Evolutionary conservation across 2,329 filamentous ascomycete species (phyloP), one percentile per base, ranked within the genome.

Genomic region (Clonostachys solani): DNA sequence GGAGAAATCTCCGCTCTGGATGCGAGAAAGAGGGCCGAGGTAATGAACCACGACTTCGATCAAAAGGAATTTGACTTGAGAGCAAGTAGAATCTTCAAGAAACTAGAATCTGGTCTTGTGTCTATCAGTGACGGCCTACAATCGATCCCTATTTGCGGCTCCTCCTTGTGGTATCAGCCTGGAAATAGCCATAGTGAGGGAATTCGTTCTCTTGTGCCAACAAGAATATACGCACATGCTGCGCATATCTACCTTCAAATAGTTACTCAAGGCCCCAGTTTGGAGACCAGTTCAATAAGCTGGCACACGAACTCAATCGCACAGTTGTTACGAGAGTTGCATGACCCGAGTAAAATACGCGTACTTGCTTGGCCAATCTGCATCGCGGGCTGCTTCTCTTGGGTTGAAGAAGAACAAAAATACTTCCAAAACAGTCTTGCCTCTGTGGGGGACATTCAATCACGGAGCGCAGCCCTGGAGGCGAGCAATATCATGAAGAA

Each of bases 401-500:
- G 23, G 23, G 23, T 10, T 29, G 23, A 29, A 10, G 23, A 29
- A 29, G 23, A 29, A 29, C 23, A 29, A 29, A 29, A 8, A 29
- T 29, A 9, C 23, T 29, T 29, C 23, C 23, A 29, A 29, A 29
- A 10, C 3, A 10, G 8, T 29, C 23, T 29, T 29, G 23, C 23
- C 3, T 29, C 23, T 10, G 23, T 29, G 23, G 23, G 23, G 10
- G 23, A 29, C 9, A 29, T 29, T 29, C 23, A 29, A 29, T 29
- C 23, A 4, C 8, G 23, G 23, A 29, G 23, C 9, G 23, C 23
- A 10, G 23, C 23, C 10, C 23, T 29, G 47, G 67, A 71, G 46
- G 70, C 72, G 3, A 55, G 72, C 34, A 60, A 62, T 13, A 63
- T 76, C 17, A 72, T 76, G 69, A 69, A 75, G 54, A 62, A 59